phyloP scores from a whole-genome alignment of 169 alveolate genomes.

The Plasmodium blacklocki region DNA sequence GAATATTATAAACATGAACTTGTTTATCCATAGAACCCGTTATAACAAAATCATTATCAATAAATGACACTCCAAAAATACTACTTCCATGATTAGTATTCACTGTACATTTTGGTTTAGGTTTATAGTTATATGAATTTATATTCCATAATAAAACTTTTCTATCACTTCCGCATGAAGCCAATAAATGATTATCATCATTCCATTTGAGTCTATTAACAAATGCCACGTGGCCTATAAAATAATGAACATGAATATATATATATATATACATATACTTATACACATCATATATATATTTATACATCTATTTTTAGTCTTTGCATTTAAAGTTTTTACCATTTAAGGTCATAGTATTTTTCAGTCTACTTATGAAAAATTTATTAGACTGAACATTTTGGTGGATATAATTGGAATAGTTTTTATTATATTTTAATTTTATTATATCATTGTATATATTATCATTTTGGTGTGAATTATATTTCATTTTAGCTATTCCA shows the following conservation, averaged over 20 bases:
- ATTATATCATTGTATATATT: constrained; percentile 12
- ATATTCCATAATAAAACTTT: constrained; percentile 76
- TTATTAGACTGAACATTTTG: constrained; percentile 45
- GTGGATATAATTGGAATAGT: constrained; percentile 13
- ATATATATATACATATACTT: not conserved
- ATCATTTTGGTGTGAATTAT: constrained; percentile 4
- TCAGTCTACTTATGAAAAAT: constrained; percentile 32
- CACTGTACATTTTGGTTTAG: constrained; percentile 14
- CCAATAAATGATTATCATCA: constrained; percentile 73
- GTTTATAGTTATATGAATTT: constrained; percentile 25
- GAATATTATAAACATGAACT: constrained; percentile 66
- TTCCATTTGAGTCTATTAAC: constrained; percentile 83
- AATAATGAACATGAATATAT: not conserved
- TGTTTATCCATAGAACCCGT: constrained; percentile 77
- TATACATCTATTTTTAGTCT: not conserved
- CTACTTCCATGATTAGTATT: constrained; percentile 68
- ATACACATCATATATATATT: not conserved
- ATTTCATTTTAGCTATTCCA: constrained; percentile 12
- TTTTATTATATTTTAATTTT: constrained; percentile 15
- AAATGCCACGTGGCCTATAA: constrained; percentile 76
- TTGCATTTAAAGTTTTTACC: constrained; percentile 15
- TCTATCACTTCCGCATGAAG: constrained; percentile 82
- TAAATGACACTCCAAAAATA: constrained; percentile 78
- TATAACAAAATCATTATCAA: constrained; percentile 61
- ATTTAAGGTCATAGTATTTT: constrained; percentile 27